Base-by-base conservation (phyloP, 352 stramenopile species). In the Phytophthora colocasiae region DNA sequence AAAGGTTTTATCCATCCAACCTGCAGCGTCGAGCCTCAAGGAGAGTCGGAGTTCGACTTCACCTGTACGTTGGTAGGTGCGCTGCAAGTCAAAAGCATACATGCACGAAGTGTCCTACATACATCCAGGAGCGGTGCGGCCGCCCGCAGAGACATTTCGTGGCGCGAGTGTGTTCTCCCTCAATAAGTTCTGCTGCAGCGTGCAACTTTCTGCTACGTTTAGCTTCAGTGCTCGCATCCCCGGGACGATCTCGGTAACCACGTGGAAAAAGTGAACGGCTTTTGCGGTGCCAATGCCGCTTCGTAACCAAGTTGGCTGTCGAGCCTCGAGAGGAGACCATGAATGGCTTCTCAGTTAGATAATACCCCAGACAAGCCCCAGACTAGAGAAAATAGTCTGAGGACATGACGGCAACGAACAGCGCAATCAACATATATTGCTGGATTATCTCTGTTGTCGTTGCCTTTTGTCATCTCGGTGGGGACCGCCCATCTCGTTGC, bases 61-160 rank as follows among this genome's bases (percentile, higher is more conserved):
- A 36, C 9, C 22, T 29, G 50, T 36, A 58, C 44, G 36, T 51
- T 63, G 61, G 29, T 58, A 53, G 53, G 53, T 69, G 31, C 61
- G 29, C 19, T 17, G 11, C 22, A 48, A 67, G 59, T 67, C 31
- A 61, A 63, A 60, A 54, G 49, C 8, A 43, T 59, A 49, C 46
- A 48, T 29, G 15, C 17, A 6, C 46, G 8, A 24, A 45, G 49
- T 34, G 22, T 34, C 49, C 27, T 55, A 43, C 36, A 22, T 55
- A 43, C 36, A 22, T 9, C 36, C 22, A 26, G 19, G 6, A 8
- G 10, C 14, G 26, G 29, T 34, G 15, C 43, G 14, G 14, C 14
- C 26, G 44, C 41, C 24, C 34, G 59, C 41, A 55, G 52, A 56
- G 58, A 61, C 58, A 63, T 45, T 22, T 62, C 34, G 50, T 31